phyloP scores from a whole-genome alignment of 2,329 filamentous ascomycete genomes.

The Tolypocladium tropicale region DNA sequence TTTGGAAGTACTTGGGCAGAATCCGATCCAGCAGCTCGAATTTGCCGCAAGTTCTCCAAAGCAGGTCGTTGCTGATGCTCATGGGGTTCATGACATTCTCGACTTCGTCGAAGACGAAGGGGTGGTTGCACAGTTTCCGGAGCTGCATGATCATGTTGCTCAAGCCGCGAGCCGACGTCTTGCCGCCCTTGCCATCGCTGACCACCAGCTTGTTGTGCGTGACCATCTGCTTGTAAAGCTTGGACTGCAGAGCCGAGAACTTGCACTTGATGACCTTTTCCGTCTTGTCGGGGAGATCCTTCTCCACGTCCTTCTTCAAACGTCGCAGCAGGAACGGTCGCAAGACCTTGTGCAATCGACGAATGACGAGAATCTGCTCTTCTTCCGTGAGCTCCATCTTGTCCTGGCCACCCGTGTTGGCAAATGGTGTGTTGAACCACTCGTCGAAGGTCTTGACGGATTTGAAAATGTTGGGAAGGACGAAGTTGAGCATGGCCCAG shows the following conservation, averaged over 20 bases:
- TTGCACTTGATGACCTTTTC: conserved; percentile 99
- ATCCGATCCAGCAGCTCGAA: conserved; percentile 92
- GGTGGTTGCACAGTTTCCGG: conserved; percentile 97
- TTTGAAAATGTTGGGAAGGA: conserved; percentile 97
- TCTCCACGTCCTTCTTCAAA: conserved; percentile 99
- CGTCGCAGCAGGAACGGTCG: conserved; percentile 94
- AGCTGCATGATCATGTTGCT: conserved; percentile 99
- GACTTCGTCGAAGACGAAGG: conserved; percentile 95
- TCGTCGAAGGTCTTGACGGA: conserved; percentile 98
- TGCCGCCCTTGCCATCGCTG: conserved; percentile 89
- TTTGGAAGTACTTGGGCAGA: conserved; percentile 83
- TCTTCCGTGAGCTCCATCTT: conserved; percentile 99
- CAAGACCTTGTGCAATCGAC: conserved; percentile 94
- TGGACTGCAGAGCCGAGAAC: conserved; percentile 87
- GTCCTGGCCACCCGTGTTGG: conserved; percentile 94
- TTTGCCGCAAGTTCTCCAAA: conserved; percentile 95
- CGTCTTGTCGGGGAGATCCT: conserved; percentile 96
- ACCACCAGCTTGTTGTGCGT: conserved; percentile 92
- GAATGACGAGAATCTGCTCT: conserved; percentile 97
- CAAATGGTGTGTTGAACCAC: conserved; percentile 99
- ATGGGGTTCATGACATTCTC: conserved; percentile 96
- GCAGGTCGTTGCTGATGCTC: conserved; percentile 77
- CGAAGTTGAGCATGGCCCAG: conserved; percentile 98
- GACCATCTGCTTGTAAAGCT: conserved; percentile 94
- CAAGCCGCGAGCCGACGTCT: conserved; percentile 84